A percentile compares a stretch with the other conserved stretches of the same genome.
Conservation (phyloP, 129 eudicot genomes). For the Scalesia atractyloides region DNA sequence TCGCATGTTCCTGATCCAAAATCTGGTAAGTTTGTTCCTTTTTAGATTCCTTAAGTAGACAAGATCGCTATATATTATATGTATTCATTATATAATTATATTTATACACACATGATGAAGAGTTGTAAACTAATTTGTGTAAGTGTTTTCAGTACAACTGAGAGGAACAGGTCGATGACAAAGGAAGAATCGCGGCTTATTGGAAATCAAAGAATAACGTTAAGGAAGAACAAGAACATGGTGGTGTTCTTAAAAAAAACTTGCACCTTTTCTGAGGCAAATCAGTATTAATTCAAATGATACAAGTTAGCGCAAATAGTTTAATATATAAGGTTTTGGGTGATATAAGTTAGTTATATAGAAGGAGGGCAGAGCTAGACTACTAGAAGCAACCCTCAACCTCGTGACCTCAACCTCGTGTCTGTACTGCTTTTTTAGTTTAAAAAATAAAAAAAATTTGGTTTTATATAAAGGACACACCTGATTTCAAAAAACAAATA, state of each 20-base stretch:
- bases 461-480: no score
- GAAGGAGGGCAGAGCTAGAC: no score
- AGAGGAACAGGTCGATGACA: slow-evolving; percentile 61
- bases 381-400: no score
- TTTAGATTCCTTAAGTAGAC: neutral
- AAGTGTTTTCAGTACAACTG: slow-evolving; percentile 32
- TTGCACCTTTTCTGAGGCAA: slow-evolving; percentile 33
- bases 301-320: neutral
- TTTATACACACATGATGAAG: no score
- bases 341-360: no score
- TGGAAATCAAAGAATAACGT: slow-evolving; percentile 59
- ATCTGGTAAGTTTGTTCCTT: slow-evolving; percentile 30
- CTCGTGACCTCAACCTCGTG: no score
- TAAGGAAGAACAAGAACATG: slow-evolving; percentile 46
- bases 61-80: neutral
- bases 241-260: slow-evolving; percentile 31
- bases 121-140: no score
- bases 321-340: neutral
- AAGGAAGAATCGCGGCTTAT: slow-evolving; percentile 62
- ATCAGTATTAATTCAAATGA: slow-evolving; percentile 19
- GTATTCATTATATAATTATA: no score
- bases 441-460: no score
- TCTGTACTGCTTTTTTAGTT: no score
- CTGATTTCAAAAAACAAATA: no score
- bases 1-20: slow-evolving; percentile 56